These are phyloP conservation scores for Quercus ilex DNA, from an alignment of 306 rosid species.

Conservation along the genomic window DNA sequence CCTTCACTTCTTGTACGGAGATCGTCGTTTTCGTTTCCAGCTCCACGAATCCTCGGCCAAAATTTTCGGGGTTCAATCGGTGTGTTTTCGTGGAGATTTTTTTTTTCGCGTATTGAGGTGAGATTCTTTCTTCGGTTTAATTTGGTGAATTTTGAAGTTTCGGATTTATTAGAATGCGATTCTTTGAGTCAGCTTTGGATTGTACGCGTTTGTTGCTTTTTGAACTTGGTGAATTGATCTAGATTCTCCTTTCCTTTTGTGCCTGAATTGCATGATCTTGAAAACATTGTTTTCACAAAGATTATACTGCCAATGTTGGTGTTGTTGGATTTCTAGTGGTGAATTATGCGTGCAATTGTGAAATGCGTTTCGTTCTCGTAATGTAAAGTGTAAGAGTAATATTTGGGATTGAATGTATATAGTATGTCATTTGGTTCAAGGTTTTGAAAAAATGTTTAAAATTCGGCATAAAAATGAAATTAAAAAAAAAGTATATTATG, in stretches of 20 bases:
- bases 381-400: background rate
- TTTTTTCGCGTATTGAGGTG: constrained; percentile 12
- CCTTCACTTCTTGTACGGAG: background rate
- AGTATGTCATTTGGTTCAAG: too few relatives aligned
- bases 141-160: constrained; percentile 9
- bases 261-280: background rate
- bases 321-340: background rate
- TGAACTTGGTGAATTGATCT: background rate
- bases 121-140: background rate
- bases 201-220: background rate
- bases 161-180: background rate
- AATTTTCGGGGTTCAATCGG: background rate
- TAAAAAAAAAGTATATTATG: too few relatives aligned
- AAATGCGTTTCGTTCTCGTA: background rate
- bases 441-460: too few relatives aligned
- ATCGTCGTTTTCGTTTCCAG: background rate
- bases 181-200: background rate
- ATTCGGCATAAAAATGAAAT: too few relatives aligned
- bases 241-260: too few relatives aligned
- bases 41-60: background rate
- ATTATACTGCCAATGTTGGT: background rate
- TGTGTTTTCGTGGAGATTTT: background rate
- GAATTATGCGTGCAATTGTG: background rate
- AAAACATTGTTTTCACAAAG: background rate
- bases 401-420: too few relatives aligned